These are phyloP conservation scores for Physaria fendleri DNA, from an alignment of 345 rosid species.

Conservation along the genomic window DNA sequence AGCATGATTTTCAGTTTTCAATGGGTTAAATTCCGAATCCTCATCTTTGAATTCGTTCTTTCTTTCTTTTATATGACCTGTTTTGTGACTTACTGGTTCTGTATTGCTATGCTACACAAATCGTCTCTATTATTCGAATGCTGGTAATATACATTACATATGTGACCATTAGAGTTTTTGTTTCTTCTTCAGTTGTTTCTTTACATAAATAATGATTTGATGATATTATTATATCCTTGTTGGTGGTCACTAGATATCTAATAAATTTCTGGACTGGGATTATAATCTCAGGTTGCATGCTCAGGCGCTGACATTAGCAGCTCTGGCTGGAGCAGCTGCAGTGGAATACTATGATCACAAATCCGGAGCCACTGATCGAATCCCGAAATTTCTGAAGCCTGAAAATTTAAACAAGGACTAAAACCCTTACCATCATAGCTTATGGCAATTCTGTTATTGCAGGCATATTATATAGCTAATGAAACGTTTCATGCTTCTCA, in stretches of 20 bases:
- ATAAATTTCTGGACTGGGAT: neutral
- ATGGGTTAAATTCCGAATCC: neutral
- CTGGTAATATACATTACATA: neutral
- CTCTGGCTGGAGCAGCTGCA: conserved; percentile 83
- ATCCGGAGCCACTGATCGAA: conserved; percentile 45
- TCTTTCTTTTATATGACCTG: neutral
- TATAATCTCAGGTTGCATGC: conserved; percentile 69
- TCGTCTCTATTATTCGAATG: neutral
- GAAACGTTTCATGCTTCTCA: neutral
- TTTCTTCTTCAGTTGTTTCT: too few species aligned
- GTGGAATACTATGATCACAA: conserved; percentile 83
- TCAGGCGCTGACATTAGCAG: conserved; percentile 83
- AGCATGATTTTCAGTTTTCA: neutral
- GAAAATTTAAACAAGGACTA: conserved; percentile 44
- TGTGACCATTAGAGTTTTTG: neutral
- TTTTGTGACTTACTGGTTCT: neutral
- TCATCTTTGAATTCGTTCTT: neutral
- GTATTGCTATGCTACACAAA: neutral
- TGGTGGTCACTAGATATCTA: neutral
- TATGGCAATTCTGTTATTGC: neutral
- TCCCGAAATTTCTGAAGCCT: conserved; percentile 43
- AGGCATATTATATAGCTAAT: conserved; percentile 6
- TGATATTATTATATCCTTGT: neutral
- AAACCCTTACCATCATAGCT: neutral
- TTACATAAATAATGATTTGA: neutral